Evolutionary conservation across 2,329 filamentous ascomycete genomes (phyloP).

Genomic region (Aureobasidium sp.): DNA sequence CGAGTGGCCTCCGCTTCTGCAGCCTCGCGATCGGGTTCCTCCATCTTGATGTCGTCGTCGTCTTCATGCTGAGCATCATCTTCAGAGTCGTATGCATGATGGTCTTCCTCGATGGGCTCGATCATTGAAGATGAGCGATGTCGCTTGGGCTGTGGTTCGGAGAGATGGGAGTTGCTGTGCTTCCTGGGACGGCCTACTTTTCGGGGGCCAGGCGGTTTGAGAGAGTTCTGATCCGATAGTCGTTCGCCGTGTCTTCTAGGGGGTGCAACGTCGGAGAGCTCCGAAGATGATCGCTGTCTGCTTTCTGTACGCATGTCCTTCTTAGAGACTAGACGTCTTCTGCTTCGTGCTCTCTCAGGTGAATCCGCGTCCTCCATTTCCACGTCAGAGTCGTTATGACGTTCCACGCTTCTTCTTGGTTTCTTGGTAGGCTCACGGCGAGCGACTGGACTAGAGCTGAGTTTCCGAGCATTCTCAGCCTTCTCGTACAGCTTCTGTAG

Average conservation of each 20-base stretch:
- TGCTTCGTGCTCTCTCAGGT: slow-evolving; percentile 18
- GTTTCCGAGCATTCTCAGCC: slow-evolving; percentile 19
- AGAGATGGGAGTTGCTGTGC: slow-evolving; percentile 24
- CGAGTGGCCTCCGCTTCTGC: slow-evolving; percentile 19
- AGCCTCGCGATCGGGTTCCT: slow-evolving; percentile 20
- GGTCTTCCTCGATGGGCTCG: slow-evolving; percentile 22
- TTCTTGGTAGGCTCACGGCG: slow-evolving; percentile 29
- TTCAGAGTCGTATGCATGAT: slow-evolving; percentile 18
- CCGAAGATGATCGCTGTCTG: slow-evolving; percentile 25
- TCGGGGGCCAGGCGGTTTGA: slow-evolving; percentile 26
- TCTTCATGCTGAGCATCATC: slow-evolving; percentile 17
- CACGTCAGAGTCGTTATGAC: slow-evolving; percentile 14
- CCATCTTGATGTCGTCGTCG: slow-evolving; percentile 17
- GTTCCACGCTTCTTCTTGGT: slow-evolving; percentile 18
- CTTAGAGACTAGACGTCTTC: slow-evolving; percentile 29
- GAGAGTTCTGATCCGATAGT: slow-evolving; percentile 16
- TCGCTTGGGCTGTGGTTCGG: slow-evolving; percentile 21
- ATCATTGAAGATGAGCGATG: slow-evolving; percentile 24
- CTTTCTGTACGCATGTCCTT: slow-evolving; percentile 29
- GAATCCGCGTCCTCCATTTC: slow-evolving; percentile 18
- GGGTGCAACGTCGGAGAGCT: slow-evolving; percentile 23
- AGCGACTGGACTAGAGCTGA: slow-evolving; percentile 31
- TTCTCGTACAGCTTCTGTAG: slow-evolving; percentile 69
- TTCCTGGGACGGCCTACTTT: slow-evolving; percentile 23
- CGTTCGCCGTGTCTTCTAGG: slow-evolving; percentile 20